phyloP scores from a whole-genome alignment of 345 rosid species.

The Pugionium dolabratum region DNA sequence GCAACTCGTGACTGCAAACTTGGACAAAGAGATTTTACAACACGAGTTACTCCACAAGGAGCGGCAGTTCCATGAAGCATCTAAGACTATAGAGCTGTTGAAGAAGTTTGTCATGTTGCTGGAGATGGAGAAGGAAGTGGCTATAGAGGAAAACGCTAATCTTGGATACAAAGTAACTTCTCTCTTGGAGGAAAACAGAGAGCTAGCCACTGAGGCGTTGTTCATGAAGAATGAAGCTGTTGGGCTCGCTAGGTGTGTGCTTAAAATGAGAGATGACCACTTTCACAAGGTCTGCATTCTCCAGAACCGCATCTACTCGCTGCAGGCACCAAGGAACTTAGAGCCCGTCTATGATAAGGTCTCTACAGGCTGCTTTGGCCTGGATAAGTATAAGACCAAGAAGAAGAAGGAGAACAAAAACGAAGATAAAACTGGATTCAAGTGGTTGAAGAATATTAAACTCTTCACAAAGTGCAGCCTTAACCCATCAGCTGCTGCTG shows the following conservation, averaged over 20 bases:
- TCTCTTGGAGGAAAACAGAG: slow-evolving; percentile 56
- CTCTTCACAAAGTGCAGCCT: slow-evolving; percentile 35
- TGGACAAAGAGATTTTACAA: slow-evolving; percentile 52
- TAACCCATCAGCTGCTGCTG: slow-evolving; percentile 30
- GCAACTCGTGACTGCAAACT: slow-evolving; percentile 51
- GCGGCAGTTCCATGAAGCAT: slow-evolving; percentile 41
- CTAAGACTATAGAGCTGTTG: slow-evolving; percentile 56
- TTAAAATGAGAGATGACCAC: slow-evolving; percentile 37
- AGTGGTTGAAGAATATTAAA: slow-evolving; percentile 39
- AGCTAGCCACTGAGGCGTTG: slow-evolving; percentile 50
- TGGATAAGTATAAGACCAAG: slow-evolving; percentile 58
- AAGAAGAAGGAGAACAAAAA: slow-evolving; percentile 37
- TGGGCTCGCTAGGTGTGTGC: slow-evolving; percentile 52
- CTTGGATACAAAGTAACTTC: slow-evolving; percentile 49
- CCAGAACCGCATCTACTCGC: slow-evolving; percentile 43
- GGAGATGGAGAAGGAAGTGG: slow-evolving; percentile 66
- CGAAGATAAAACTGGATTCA: slow-evolving; percentile 38
- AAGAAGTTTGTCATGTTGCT: slow-evolving; percentile 62
- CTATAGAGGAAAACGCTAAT: slow-evolving; percentile 56
- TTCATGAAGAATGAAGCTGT: slow-evolving; percentile 62
- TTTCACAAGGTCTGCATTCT: slow-evolving; percentile 52
- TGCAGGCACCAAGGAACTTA: slow-evolving; percentile 44
- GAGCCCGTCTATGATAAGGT: slow-evolving; percentile 38
- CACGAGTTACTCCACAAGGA: slow-evolving; percentile 48
- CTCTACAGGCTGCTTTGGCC: slow-evolving; percentile 40